Conservation (phyloP, 2,329 filamentous ascomycete genomes). For the Nigrograna mackinnonii region DNA sequence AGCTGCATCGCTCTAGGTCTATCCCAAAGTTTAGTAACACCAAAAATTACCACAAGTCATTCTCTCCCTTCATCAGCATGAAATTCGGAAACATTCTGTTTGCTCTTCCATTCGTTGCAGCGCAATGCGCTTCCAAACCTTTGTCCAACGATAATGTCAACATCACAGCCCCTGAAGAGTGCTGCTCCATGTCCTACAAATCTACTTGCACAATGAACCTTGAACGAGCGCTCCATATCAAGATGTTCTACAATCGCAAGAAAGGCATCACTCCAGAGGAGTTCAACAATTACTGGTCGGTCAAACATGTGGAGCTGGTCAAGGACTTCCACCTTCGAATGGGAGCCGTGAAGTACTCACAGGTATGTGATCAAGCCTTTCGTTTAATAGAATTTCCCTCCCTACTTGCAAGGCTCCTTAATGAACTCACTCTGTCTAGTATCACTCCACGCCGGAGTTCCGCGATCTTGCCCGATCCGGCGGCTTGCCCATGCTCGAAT, state of each 20-base stretch:
- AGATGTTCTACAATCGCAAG: constrained; percentile 3
- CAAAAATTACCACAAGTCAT: no score
- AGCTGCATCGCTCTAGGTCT: no score
- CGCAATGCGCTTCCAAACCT: no score
- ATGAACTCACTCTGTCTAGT: no score
- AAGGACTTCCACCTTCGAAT: neutral
- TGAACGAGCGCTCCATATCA: constrained; percentile 1
- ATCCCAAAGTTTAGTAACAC: no score
- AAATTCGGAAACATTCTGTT: no score
- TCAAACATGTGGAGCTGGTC: neutral
- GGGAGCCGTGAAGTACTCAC: neutral
- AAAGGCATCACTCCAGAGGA: constrained; percentile 1
- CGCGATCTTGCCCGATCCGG: neutral
- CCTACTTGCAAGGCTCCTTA: neutral
- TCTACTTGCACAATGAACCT: constrained; percentile 1
- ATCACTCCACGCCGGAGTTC: constrained; percentile 1
- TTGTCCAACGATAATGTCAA: no score
- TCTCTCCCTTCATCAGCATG: no score
- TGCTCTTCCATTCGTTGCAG: no score
- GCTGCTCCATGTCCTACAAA: constrained; percentile 1
- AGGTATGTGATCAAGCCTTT: neutral
- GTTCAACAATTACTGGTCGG: constrained; percentile 1
- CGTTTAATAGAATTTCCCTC: neutral
- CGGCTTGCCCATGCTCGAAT: neutral
- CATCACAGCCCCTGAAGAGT: neutral